Evolutionary conservation across 2,329 filamentous ascomycete species (phyloP).

Genomic region (Cercospora sp.): DNA sequence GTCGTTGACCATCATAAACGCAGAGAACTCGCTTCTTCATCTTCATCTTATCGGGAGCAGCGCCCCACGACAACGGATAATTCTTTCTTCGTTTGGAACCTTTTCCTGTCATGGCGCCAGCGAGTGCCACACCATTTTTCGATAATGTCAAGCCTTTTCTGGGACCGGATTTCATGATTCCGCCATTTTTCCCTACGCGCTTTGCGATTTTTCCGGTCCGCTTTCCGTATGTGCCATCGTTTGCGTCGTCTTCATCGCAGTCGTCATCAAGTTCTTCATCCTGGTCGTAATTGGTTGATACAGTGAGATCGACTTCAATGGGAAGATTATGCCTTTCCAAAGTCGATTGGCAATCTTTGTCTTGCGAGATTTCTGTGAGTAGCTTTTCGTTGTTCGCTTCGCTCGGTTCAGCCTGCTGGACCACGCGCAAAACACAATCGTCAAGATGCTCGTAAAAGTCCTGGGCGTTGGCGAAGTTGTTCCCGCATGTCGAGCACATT

Average conservation of each 20-base stretch:
- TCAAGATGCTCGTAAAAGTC: constrained; percentile 97
- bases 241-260: constrained; percentile 53
- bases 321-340: constrained; percentile 60
- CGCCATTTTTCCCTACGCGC: constrained; percentile 42
- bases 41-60: constrained; percentile 88
- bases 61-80: constrained; percentile 93
- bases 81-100: constrained; percentile 89
- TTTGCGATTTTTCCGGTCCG: constrained; percentile 49
- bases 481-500: constrained; percentile 88
- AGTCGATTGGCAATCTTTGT: constrained; percentile 58
- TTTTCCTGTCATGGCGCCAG: constrained; percentile 48
- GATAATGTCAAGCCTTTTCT: constrained; percentile 75
- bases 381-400: constrained; percentile 60
- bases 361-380: constrained; percentile 60
- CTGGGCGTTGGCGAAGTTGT: constrained; percentile 81
- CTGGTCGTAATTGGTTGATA: constrained; percentile 51
- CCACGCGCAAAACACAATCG: constrained; percentile 65
- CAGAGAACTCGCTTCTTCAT: constrained; percentile 97
- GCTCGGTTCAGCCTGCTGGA: constrained; percentile 59
- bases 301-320: constrained; percentile 48
- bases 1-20: constrained; percentile 83
- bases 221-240: constrained; percentile 57
- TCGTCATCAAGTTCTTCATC: constrained; percentile 60
- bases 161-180: constrained; percentile 45
- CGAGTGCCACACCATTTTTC: constrained; percentile 66